These are phyloP conservation scores for Leishmania tarentolae DNA, from an alignment of 208 protist species.

Conservation along the genomic window DNA sequence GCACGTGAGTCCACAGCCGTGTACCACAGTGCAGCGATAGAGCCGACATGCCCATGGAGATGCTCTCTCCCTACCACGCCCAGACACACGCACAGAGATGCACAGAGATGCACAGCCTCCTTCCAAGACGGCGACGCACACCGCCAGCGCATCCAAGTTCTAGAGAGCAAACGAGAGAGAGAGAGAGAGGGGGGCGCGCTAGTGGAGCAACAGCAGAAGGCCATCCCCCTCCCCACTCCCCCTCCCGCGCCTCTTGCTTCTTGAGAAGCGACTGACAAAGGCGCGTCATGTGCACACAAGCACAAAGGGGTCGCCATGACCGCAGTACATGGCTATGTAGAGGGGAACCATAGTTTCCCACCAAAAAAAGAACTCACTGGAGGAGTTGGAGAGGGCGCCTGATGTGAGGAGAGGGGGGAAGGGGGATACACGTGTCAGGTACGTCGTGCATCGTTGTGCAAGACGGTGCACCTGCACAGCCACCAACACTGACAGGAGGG, in stretches of 20 bases:
- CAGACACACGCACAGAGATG: slow-evolving; percentile 12
- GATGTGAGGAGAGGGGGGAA: background rate
- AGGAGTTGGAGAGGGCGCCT: background rate
- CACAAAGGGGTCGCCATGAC: background rate
- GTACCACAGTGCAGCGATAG: background rate
- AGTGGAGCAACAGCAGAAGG: background rate
- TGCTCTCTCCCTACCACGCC: background rate
- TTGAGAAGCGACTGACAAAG: background rate
- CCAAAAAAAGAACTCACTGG: background rate
- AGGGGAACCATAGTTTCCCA: background rate
- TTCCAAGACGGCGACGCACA: background rate
- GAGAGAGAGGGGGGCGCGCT: background rate
- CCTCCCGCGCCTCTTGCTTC: background rate
- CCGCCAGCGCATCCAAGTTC: background rate
- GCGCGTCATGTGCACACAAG: background rate
- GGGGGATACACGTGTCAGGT: background rate
- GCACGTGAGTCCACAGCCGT: background rate
- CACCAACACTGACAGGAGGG: background rate
- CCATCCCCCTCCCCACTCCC: background rate
- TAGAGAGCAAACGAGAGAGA: background rate
- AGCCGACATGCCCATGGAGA: background rate
- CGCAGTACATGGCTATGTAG: background rate
- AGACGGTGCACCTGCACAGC: background rate
- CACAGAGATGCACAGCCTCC: background rate
- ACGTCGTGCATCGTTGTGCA: background rate